Conservation (phyloP, 164 flowering plant species). For the Magnolia kwangsiensis region DNA sequence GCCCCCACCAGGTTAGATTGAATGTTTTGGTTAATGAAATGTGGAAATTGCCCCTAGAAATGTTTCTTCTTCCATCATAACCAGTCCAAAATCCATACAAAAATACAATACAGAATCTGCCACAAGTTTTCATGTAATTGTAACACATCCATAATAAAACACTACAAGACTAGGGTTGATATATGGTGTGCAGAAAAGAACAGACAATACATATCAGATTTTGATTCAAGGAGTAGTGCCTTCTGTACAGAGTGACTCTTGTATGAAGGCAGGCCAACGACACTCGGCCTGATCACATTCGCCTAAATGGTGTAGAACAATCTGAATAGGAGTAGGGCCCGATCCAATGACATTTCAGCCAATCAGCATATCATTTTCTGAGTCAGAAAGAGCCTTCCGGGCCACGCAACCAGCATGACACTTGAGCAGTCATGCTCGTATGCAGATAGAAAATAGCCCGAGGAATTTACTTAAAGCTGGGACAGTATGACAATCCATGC, state of each 20-base stretch:
- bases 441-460: neutral
- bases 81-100: too few relatives aligned
- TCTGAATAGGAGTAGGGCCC: neutral
- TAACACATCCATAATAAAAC: too few relatives aligned
- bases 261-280: neutral
- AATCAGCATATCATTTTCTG: neutral
- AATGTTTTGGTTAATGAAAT: neutral
- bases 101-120: too few relatives aligned
- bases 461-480: neutral
- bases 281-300: neutral
- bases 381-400: neutral
- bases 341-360: neutral
- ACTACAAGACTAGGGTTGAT: neutral
- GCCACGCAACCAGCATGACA: neutral
- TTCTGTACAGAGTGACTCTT: neutral
- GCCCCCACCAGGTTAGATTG: neutral
- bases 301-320: neutral
- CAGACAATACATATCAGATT: neutral
- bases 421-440: neutral
- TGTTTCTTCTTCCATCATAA: too few relatives aligned
- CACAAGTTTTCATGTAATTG: too few relatives aligned
- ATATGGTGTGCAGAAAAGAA: neutral
- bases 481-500: neutral
- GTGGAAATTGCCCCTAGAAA: too few relatives aligned
- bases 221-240: neutral